Evolutionary conservation across 176 grass and related monocot genomes (phyloP).

Genomic region (Sorghum bicolor): DNA sequence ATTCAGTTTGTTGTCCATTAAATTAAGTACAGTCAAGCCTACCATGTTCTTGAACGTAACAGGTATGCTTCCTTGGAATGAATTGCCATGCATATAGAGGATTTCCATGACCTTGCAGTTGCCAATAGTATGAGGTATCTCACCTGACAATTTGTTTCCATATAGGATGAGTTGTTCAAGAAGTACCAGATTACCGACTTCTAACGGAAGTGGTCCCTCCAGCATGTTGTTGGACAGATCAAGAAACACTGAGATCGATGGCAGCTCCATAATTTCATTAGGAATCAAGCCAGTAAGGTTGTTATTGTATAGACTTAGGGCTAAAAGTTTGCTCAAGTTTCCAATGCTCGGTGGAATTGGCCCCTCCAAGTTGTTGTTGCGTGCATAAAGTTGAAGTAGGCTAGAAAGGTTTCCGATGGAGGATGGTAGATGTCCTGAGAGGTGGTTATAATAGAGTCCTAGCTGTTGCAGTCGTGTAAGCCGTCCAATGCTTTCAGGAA

Average conservation of each 20-base stretch:
- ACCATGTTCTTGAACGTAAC: constrained; percentile 3
- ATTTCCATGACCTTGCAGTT: constrained; percentile 21
- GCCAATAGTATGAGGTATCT: constrained; percentile 25
- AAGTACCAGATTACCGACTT: not conserved
- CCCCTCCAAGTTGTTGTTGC: not conserved
- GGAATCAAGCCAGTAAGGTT: not conserved
- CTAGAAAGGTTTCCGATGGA: not conserved
- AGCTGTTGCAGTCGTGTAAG: not conserved
- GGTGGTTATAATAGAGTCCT: not conserved
- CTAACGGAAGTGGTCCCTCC: constrained; percentile 7
- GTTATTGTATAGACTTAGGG: not conserved
- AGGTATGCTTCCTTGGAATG: constrained; percentile 41
- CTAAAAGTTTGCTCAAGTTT: not conserved
- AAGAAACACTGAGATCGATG: not conserved
- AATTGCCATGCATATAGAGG: constrained; percentile 30
- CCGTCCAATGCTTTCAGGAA: constrained; percentile 24
- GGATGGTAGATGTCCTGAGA: not conserved
- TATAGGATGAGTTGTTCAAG: not conserved
- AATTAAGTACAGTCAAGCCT: constrained; percentile 21
- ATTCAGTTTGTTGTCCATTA: constrained; percentile 16
- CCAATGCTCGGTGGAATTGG: not conserved
- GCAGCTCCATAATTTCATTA: not conserved
- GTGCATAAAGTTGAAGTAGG: not conserved
- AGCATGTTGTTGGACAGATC: not conserved
- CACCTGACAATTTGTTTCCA: constrained; percentile 20